phyloP scores from a whole-genome alignment of 352 stramenopile species.

The Pythium volutum region DNA sequence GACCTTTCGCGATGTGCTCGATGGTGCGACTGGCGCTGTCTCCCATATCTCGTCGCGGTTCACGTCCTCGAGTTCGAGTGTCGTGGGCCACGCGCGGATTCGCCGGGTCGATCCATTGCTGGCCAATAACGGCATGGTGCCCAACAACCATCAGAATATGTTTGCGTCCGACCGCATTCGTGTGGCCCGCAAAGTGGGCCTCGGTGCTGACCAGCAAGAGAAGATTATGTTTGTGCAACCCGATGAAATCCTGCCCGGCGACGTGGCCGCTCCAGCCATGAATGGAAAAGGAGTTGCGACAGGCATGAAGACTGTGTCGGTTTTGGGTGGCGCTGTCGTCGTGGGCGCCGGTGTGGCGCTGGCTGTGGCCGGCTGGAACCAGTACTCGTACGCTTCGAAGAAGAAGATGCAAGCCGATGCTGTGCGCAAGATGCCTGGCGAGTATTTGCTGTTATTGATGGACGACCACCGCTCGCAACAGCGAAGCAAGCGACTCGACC shows the following conservation, averaged over 20 bases:
- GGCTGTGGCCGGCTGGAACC: conserved; percentile 76
- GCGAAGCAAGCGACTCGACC: not conserved
- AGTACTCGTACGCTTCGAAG: conserved; percentile 68
- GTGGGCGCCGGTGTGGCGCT: conserved; percentile 75
- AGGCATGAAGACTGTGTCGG: conserved; percentile 51
- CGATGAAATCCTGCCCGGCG: conserved; percentile 64
- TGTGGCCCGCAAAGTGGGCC: conserved; percentile 53
- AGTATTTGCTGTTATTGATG: conserved; percentile 68
- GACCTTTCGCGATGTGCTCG: conserved; percentile 75
- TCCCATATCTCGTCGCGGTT: conserved; percentile 63
- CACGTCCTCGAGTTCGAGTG: conserved; percentile 62
- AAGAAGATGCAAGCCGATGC: conserved; percentile 65
- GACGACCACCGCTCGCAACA: conserved; percentile 45
- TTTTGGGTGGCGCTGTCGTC: conserved; percentile 74
- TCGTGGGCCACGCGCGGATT: conserved; percentile 49
- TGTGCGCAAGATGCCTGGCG: conserved; percentile 68
- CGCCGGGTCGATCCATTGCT: conserved; percentile 30
- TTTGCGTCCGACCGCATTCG: conserved; percentile 72
- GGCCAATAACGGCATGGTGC: conserved; percentile 38
- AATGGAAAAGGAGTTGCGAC: conserved; percentile 5
- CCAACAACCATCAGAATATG: conserved; percentile 85
- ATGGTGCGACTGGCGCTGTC: conserved; percentile 52
- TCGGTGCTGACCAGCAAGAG: conserved; percentile 57
- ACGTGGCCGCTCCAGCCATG: conserved; percentile 27
- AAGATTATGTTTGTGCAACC: conserved; percentile 75